Percentiles rank a stretch among this genome's conserved stretches.
phyloP scores from a whole-genome alignment of 1,139 yeast genomes.

The Ogataea hybrid region DNA sequence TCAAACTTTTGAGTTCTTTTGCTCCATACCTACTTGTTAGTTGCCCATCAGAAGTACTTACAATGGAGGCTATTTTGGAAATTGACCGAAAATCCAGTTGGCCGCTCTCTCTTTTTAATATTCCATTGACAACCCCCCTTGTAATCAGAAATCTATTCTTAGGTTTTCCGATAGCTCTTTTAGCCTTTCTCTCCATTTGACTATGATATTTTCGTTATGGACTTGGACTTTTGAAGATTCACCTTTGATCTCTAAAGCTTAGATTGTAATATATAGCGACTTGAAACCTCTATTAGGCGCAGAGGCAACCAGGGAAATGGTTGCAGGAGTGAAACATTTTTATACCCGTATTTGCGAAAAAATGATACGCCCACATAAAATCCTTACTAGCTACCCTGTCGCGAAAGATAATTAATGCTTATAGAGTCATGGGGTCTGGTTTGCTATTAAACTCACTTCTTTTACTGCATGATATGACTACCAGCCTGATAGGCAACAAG shows the following conservation, averaged over 20 bases:
- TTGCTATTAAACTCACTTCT: too few relatives aligned
- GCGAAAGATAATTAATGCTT: too few relatives aligned
- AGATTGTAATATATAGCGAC: too few relatives aligned
- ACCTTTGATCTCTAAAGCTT: not conserved
- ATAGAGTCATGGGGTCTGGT: too few relatives aligned
- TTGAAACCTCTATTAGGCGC: too few relatives aligned
- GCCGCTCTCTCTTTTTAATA: not conserved
- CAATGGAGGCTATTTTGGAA: conserved; percentile 16
- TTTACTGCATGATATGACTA: too few relatives aligned
- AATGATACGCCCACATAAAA: too few relatives aligned
- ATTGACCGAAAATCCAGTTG: conserved; percentile 4
- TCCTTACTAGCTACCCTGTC: too few relatives aligned
- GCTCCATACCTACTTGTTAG: conserved; percentile 9
- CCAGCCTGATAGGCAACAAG: too few relatives aligned
- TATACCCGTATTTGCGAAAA: not conserved
- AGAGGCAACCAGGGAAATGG: not conserved
- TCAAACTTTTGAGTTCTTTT: conserved; percentile 1
- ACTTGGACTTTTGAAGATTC: not conserved
- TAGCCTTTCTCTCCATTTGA: not conserved
- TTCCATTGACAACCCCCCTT: conserved; percentile 14
- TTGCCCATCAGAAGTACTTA: conserved; percentile 6
- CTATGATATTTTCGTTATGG: not conserved
- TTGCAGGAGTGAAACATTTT: conserved; percentile 7
- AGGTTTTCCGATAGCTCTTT: conserved; percentile 10
- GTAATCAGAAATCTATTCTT: conserved; percentile 18